These are phyloP conservation scores for Catenaria anguillulae DNA, from an alignment of 371 early-diverging fungal genomes.

Conservation along the genomic window DNA sequence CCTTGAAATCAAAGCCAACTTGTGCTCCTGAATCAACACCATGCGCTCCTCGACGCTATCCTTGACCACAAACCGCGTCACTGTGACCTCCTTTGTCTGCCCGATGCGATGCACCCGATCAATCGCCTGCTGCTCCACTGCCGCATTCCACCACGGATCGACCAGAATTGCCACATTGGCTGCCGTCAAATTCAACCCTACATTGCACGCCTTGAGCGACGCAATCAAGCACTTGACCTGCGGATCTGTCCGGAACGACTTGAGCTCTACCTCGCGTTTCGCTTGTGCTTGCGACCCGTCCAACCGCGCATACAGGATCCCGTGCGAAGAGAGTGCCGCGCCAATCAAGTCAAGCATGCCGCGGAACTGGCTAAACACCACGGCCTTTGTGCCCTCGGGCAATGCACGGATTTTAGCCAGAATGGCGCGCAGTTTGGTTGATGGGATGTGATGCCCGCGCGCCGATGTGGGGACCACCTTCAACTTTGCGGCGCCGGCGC, in stretches of 20 bases:
- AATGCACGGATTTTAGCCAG: conserved; percentile 6
- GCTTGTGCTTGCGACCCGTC: conserved; percentile 52
- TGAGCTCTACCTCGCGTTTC: conserved; percentile 39
- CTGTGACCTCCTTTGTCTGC: conserved; percentile 43
- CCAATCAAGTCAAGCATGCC: conserved; percentile 51
- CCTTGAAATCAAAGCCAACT: conserved; percentile 11
- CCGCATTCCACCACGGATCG: conserved; percentile 66
- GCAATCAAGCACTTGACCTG: conserved; percentile 48
- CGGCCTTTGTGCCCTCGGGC: conserved; percentile 32
- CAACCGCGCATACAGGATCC: conserved; percentile 40
- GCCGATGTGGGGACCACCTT: too few relatives aligned
- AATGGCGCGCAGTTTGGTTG: conserved; percentile 1
- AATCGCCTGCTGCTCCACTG: conserved; percentile 67
- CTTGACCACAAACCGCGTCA: conserved; percentile 37
- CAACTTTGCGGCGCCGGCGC: too few relatives aligned
- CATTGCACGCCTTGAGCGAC: conserved; percentile 73
- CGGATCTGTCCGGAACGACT: conserved; percentile 37
- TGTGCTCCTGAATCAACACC: conserved; percentile 27
- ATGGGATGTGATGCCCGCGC: too few relatives aligned
- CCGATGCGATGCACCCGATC: conserved; percentile 78
- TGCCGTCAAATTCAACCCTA: conserved; percentile 72
- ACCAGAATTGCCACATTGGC: conserved; percentile 55
- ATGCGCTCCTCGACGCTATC: conserved; percentile 49
- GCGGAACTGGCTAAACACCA: conserved; percentile 80
- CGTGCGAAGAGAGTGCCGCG: conserved; percentile 30